These are phyloP conservation scores for Colletotrichum cordylinicola DNA, from an alignment of 2,329 filamentous ascomycete genomes.

Conservation along the genomic window DNA sequence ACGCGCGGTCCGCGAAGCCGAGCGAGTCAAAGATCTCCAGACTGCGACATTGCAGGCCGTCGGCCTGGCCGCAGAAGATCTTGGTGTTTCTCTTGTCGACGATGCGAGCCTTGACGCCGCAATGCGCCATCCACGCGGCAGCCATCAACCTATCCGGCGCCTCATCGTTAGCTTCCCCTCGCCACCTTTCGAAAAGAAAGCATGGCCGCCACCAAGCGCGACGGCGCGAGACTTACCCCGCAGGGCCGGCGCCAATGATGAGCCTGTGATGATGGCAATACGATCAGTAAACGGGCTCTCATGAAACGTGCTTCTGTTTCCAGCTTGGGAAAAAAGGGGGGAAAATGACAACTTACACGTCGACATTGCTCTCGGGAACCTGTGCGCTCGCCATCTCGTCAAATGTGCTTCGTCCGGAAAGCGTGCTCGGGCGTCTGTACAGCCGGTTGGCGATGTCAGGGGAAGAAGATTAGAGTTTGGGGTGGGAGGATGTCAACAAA, in stretches of 20 bases:
- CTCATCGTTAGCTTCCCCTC: not conserved
- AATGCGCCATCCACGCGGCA: conserved; percentile 46
- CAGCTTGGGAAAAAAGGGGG: not conserved
- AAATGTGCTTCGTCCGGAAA: not conserved
- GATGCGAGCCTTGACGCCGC: conserved; percentile 45
- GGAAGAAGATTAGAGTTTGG: not conserved
- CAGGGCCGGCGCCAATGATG: conserved; percentile 43
- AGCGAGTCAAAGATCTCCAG: conserved; percentile 79
- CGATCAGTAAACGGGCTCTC: not conserved
- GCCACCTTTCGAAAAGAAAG: not conserved
- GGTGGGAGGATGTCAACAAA: not conserved
- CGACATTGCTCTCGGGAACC: conserved; percentile 27
- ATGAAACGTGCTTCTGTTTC: not conserved
- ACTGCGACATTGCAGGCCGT: conserved; percentile 64
- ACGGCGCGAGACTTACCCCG: conserved; percentile 4
- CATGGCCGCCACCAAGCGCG: not conserved
- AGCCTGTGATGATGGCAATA: conserved; percentile 33
- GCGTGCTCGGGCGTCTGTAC: not conserved
- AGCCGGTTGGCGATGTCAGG: not conserved
- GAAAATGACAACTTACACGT: conserved; percentile 28
- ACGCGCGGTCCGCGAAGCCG: conserved; percentile 67
- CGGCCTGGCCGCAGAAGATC: conserved; percentile 48
- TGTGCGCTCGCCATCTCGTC: conserved; percentile 6
- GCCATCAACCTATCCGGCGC: conserved; percentile 47
- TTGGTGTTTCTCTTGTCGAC: conserved; percentile 49